Percentiles rank a stretch among this genome's conserved stretches.
Evolutionary conservation across 805 yeast species (phyloP).

Genomic region (Candida corydali): DNA sequence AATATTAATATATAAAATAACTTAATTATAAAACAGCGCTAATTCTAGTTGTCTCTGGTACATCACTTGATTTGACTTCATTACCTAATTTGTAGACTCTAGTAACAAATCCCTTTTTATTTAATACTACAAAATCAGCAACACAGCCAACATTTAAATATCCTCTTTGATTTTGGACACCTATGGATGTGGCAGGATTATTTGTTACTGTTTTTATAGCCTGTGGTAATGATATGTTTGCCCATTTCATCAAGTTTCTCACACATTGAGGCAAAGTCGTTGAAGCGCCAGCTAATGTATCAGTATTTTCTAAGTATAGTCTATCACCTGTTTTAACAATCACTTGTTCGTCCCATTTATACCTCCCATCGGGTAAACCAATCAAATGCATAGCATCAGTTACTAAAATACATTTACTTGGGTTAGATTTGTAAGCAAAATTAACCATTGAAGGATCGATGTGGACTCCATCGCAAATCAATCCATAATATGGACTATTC

Average conservation of each 20-base stretch:
- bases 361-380: slow-evolving; percentile 55
- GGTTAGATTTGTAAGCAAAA: slow-evolving; percentile 47
- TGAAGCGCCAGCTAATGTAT: slow-evolving; percentile 61
- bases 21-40: slow-evolving; percentile 10
- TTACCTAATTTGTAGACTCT: slow-evolving; percentile 50
- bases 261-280: slow-evolving; percentile 49
- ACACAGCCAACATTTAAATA: slow-evolving; percentile 50
- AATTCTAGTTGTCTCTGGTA: slow-evolving; percentile 5
- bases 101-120: slow-evolving; percentile 39
- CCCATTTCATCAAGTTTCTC: slow-evolving; percentile 49
- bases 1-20: neutral
- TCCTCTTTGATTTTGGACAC: slow-evolving; percentile 43
- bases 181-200: slow-evolving; percentile 48
- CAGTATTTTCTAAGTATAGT: slow-evolving; percentile 48
- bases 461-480: slow-evolving; percentile 57
- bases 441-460: slow-evolving; percentile 52
- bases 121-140: slow-evolving; percentile 52
- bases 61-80: slow-evolving; percentile 14
- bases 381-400: slow-evolving; percentile 59
- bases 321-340: slow-evolving; percentile 46
- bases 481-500: slow-evolving; percentile 45
- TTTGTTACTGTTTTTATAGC: slow-evolving; percentile 56
- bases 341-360: slow-evolving; percentile 47
- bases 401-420: slow-evolving; percentile 51
- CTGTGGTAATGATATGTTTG: slow-evolving; percentile 42